Evolutionary conservation across 2,329 filamentous ascomycete genomes (phyloP).

Genomic region (Periconia sp.): DNA sequence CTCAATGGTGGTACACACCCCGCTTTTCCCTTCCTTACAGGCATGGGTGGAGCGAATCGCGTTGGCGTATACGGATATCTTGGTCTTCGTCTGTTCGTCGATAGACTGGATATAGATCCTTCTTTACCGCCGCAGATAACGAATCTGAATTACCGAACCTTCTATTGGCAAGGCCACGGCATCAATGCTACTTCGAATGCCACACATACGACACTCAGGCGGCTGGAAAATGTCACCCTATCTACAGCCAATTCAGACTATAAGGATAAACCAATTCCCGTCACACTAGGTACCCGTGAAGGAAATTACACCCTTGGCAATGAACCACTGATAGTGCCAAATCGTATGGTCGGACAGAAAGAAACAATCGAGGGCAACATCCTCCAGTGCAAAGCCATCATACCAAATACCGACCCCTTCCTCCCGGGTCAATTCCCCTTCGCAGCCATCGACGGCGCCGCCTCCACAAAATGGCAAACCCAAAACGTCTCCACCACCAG

Average conservation of each 20-base stretch:
- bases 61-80: slow-evolving; percentile 72
- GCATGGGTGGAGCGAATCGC: slow-evolving; percentile 72
- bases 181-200: slow-evolving; percentile 66
- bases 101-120: slow-evolving; percentile 67
- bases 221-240: slow-evolving; percentile 55
- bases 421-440: slow-evolving; percentile 72
- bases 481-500: slow-evolving; percentile 55
- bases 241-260: slow-evolving; percentile 62
- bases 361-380: slow-evolving; percentile 66
- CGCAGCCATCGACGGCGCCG: slow-evolving; percentile 69
- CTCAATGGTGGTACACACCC: slow-evolving; percentile 71
- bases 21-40: slow-evolving; percentile 74
- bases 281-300: slow-evolving; percentile 59
- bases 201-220: slow-evolving; percentile 68
- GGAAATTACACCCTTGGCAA: slow-evolving; percentile 55
- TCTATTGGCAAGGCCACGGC: slow-evolving; percentile 71
- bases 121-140: slow-evolving; percentile 70
- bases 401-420: slow-evolving; percentile 45
- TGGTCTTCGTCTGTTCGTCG: slow-evolving; percentile 65
- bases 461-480: slow-evolving; percentile 72
- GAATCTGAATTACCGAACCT: slow-evolving; percentile 64
- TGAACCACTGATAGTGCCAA: slow-evolving; percentile 61
- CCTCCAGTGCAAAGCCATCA: slow-evolving; percentile 65
- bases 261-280: slow-evolving; percentile 60
- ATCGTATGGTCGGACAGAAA: slow-evolving; percentile 62